A percentile compares a stretch with the other conserved stretches of the same genome.
These are phyloP conservation scores for Fusarium nematophilum DNA, from an alignment of 2,329 filamentous ascomycete species.

Conservation along the genomic window DNA sequence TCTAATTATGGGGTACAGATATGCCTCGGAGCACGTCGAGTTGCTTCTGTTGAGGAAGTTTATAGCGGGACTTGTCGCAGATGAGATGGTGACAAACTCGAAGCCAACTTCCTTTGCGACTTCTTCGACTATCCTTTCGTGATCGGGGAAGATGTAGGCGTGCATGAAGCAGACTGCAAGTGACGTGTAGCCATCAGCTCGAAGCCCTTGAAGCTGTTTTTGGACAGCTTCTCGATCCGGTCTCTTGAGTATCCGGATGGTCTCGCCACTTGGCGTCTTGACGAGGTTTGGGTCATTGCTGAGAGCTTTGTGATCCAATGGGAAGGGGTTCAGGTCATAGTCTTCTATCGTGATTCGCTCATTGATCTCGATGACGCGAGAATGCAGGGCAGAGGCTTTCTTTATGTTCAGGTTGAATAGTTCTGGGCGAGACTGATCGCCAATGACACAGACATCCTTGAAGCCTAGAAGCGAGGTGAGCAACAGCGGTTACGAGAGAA, in stretches of 20 bases:
- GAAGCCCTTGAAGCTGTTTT: constrained; percentile 68
- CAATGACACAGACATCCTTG: constrained; percentile 77
- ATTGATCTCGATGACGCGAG: constrained; percentile 75
- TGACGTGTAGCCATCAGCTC: constrained; percentile 75
- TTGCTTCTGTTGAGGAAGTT: constrained; percentile 75
- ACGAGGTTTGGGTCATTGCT: constrained; percentile 3
- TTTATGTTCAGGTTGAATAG: constrained; percentile 78
- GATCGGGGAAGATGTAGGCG: constrained; percentile 85
- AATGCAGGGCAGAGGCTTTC: constrained; percentile 75
- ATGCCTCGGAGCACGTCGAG: constrained; percentile 77
- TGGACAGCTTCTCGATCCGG: constrained; percentile 62
- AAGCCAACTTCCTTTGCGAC: constrained; percentile 82
- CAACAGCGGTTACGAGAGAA: not conserved
- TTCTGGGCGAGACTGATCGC: constrained; percentile 77
- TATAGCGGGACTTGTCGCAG: constrained; percentile 77
- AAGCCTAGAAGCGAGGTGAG: constrained; percentile 53
- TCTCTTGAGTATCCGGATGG: constrained; percentile 69
- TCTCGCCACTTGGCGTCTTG: constrained; percentile 72
- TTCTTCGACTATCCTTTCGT: constrained; percentile 79
- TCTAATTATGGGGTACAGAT: constrained; percentile 76
- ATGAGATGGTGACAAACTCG: constrained; percentile 73
- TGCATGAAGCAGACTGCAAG: constrained; percentile 90
- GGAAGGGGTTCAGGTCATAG: constrained; percentile 72
- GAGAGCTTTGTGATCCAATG: constrained; percentile 63
- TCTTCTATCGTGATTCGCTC: constrained; percentile 79